Percentiles rank a stretch among this genome's conserved stretches.
Evolutionary conservation across 495 filamentous ascomycete species (phyloP).

Genomic region (Aspergillus olivimuriae): DNA sequence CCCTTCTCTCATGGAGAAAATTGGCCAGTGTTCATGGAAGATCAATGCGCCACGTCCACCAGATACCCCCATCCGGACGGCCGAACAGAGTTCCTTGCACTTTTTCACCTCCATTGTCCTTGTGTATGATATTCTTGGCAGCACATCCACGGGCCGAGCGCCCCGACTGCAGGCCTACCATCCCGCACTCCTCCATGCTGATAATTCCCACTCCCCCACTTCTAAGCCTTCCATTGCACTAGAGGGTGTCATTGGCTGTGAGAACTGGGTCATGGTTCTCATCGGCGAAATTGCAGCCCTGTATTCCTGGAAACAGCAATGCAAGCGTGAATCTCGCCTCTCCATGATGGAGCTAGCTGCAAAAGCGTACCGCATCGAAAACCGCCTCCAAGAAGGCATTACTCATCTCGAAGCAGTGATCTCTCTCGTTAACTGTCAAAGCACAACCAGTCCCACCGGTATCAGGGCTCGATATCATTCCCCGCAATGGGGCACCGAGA

Average conservation of each 20-base stretch:
- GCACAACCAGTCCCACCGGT: not conserved
- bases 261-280: constrained; percentile 1
- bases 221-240: not conserved
- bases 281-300: constrained; percentile 2
- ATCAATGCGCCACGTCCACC: not conserved
- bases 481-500: not conserved
- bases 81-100: not conserved
- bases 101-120: constrained; percentile 3
- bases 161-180: constrained; percentile 1
- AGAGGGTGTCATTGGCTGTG: constrained; percentile 3
- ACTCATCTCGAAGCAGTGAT: not conserved
- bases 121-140: not conserved
- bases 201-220: not conserved
- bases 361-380: constrained; percentile 1
- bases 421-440: too few relatives aligned
- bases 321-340: not conserved
- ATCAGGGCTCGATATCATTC: not conserved
- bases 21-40: not conserved
- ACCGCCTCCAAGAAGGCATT: not conserved
- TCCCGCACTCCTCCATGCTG: not conserved
- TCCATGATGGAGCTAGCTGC: not conserved
- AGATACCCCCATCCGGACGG: not conserved
- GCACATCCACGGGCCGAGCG: not conserved
- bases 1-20: not conserved
- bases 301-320: constrained; percentile 3